phyloP scores from a whole-genome alignment of 345 rosid species.

The Gossypium raimondii region DNA sequence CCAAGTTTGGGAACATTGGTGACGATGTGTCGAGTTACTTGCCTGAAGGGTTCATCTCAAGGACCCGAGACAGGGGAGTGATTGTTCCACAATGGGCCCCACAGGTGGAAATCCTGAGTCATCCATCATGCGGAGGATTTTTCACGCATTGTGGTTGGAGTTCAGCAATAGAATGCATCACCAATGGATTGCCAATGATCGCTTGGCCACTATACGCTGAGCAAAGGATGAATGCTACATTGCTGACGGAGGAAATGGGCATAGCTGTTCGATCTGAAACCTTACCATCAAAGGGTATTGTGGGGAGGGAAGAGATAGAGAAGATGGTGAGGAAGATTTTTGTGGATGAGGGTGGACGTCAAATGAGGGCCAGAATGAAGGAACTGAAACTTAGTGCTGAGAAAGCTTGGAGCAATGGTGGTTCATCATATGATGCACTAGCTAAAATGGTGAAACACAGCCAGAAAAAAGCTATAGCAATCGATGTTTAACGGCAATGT shows the following conservation, averaged over 20 bases:
- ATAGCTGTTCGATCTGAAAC: neutral
- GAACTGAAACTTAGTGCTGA: neutral
- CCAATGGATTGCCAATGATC: neutral
- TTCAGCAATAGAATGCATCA: neutral
- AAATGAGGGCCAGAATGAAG: neutral
- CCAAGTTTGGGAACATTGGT: neutral
- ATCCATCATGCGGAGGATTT: neutral
- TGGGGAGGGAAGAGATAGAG: neutral
- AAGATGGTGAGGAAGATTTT: neutral
- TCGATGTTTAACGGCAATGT: conserved; percentile 7
- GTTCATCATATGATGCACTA: neutral
- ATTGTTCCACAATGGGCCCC: neutral
- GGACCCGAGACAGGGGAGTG: neutral
- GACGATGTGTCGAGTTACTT: neutral
- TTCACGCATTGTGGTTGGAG: neutral
- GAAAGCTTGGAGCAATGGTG: neutral
- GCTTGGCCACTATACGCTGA: neutral
- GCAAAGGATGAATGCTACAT: neutral
- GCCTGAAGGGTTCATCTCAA: neutral
- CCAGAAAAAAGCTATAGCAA: neutral
- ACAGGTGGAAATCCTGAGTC: neutral
- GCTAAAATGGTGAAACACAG: neutral
- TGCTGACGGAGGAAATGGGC: neutral
- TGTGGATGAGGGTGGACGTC: neutral
- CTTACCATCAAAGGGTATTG: neutral